A percentile compares a stretch with the other conserved stretches of the same genome.
Evolutionary conservation across 2,329 filamentous ascomycete species (phyloP).

Genomic region (Ascomycota sp.): DNA sequence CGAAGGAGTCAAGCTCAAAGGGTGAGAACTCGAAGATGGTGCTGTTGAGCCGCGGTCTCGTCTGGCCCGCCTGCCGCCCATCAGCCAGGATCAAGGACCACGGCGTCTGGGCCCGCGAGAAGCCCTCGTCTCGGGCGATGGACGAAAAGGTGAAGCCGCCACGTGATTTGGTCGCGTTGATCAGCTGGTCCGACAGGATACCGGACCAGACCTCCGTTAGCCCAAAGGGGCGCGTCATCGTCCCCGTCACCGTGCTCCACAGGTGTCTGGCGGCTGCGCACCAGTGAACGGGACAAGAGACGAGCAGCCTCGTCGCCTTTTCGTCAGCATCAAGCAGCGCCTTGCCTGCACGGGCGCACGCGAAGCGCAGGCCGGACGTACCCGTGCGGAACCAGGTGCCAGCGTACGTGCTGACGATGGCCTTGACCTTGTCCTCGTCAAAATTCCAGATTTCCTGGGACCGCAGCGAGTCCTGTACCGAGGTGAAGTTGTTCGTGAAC

Average conservation of each 20-base stretch:
- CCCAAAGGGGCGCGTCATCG: conserved; percentile 6
- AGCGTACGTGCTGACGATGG: too few relatives aligned
- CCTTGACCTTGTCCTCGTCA: neutral
- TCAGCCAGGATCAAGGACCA: conserved; percentile 16
- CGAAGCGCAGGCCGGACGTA: too few relatives aligned
- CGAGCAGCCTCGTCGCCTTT: too few relatives aligned
- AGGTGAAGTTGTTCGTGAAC: conserved; percentile 67
- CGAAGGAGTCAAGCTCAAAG: conserved; percentile 46
- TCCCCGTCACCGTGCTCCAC: conserved; percentile 21
- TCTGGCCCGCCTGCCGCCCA: conserved; percentile 21
- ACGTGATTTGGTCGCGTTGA: conserved; percentile 57
- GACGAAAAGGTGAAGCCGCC: conserved; percentile 67
- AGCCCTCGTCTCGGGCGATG: conserved; percentile 22
- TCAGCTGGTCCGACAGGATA: conserved; percentile 67
- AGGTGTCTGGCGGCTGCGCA: conserved; percentile 11
- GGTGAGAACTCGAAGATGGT: conserved; percentile 46
- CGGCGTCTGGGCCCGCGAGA: conserved; percentile 20
- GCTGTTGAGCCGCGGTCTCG: conserved; percentile 28
- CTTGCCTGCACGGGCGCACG: too few relatives aligned
- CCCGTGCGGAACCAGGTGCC: too few relatives aligned
- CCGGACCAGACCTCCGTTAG: conserved; percentile 82
- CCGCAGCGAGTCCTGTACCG: conserved; percentile 20
- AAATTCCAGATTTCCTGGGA: conserved; percentile 16
- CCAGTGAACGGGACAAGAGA: too few relatives aligned
- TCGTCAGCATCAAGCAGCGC: too few relatives aligned